Conservation (phyloP, 495 filamentous ascomycete species). For the Neurospora sp. region DNA sequence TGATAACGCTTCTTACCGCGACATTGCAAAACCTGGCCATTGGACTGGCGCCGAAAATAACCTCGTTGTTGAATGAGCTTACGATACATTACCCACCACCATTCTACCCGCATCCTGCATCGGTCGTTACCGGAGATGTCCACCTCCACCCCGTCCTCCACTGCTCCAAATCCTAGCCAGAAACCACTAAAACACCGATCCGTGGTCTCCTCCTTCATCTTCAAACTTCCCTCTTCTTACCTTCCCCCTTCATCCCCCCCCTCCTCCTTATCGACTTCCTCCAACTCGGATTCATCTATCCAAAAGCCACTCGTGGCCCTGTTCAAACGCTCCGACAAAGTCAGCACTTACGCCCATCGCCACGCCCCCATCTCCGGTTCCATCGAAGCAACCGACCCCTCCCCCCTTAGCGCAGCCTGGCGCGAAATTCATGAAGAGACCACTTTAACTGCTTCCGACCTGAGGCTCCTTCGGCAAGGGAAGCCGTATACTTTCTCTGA, state of each 20-base stretch:
- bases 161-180: background rate
- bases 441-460: slow-evolving; percentile 30
- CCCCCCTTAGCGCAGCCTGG: slow-evolving; percentile 45
- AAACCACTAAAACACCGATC: slow-evolving; percentile 25
- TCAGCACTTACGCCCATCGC: slow-evolving; percentile 48
- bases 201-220: slow-evolving; percentile 49
- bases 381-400: slow-evolving; percentile 41
- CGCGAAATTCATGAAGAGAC: slow-evolving; percentile 58
- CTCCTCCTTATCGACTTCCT: background rate
- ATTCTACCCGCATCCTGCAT: background rate
- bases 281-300: background rate
- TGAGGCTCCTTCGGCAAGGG: slow-evolving; percentile 45
- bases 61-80: background rate
- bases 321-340: slow-evolving; percentile 47
- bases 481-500: slow-evolving; percentile 50
- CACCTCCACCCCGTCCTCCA: background rate
- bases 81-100: background rate
- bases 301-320: slow-evolving; percentile 39
- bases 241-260: background rate
- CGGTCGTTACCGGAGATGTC: background rate
- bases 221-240: slow-evolving; percentile 18
- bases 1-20: background rate
- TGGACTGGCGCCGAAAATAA: background rate
- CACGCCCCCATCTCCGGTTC: slow-evolving; percentile 51
- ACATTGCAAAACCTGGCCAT: background rate